Evolutionary conservation across 192 early-diverging fungal species (phyloP), one percentile per base, ranked within the genome.

Genomic region (Gamsiella multidivaricata): DNA sequence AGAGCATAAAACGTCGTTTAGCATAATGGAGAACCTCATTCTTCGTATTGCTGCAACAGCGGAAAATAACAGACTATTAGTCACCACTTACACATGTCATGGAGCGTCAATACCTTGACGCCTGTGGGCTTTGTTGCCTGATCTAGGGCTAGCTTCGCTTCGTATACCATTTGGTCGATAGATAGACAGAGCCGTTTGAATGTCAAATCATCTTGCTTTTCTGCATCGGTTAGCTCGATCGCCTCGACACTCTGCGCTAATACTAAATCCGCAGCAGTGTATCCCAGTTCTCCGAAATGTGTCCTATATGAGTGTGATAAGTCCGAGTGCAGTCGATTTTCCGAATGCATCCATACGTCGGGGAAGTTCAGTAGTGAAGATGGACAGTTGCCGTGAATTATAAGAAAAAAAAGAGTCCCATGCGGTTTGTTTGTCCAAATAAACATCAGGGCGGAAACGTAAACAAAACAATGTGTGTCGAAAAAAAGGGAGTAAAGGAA

Each of bases 91-190:
- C 73, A 68, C 73, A 76, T 62, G 12, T 76, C 73, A 46, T 65
- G 62, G 3, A 62, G 62, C 3, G 73, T 49, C 11, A 76, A 41
- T 18, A 76, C 73, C 33, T 59, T 67, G 41, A 76, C 65, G 14
- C 73, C 73, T 20, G 73, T 36, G 2, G 59, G 59, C 36, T 76
- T 76, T 10, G 51, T 52, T 0, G 65, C 41, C 31, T 76, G 73
- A 36, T 76, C 73, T 11, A 76, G 15, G 3, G 73, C 73, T 2
- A 61, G 65, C 41, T 68, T 67, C 12, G 65, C 73, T 18, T 76
- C 73, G 51, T 41, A 62, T 8, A 76, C 43, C 73, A 76, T 65
- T 20, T 68, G 73, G 6, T 76, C 73, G 41, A 76, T 68, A 11
- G 73, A 14, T 2, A 57, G 17, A 25, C 73, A 76, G 20, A 76